Conservation (phyloP, 2,329 filamentous ascomycete genomes). For the Fusarium fracticaudum region DNA sequence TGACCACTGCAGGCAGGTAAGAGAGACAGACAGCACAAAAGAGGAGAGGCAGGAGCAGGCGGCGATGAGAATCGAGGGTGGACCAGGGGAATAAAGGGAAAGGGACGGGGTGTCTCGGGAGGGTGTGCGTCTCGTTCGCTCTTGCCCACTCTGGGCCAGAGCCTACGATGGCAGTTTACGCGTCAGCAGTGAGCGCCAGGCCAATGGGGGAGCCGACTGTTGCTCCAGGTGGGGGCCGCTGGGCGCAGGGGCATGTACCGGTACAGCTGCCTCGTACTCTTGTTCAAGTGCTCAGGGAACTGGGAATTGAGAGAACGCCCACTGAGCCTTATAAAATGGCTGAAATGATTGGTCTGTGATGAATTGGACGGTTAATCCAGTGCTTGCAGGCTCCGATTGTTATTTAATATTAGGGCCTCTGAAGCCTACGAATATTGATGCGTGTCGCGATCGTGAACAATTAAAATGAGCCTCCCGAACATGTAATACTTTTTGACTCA, state of each 20-base stretch:
- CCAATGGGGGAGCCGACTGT: slow-evolving; percentile 43
- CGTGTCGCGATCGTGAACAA: slow-evolving; percentile 7
- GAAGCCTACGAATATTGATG: slow-evolving; percentile 24
- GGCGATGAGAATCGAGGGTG: slow-evolving; percentile 44
- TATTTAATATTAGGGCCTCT: slow-evolving; percentile 19
- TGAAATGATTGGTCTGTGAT: not conserved
- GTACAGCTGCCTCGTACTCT: slow-evolving; percentile 37
- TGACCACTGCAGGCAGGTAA: slow-evolving; percentile 24
- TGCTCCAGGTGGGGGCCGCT: slow-evolving; percentile 35
- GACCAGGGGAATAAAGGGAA: slow-evolving; percentile 49
- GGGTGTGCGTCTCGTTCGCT: slow-evolving; percentile 44
- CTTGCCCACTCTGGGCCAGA: slow-evolving; percentile 41
- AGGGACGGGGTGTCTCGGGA: slow-evolving; percentile 47
- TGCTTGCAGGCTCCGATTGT: not conserved
- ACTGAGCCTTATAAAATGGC: slow-evolving; percentile 2
- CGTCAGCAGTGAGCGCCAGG: slow-evolving; percentile 47
- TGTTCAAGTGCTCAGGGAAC: slow-evolving; percentile 4
- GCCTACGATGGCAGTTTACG: slow-evolving; percentile 50
- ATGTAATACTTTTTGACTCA: not conserved
- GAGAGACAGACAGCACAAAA: slow-evolving; percentile 23
- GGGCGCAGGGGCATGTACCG: slow-evolving; percentile 42
- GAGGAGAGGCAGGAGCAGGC: slow-evolving; percentile 37
- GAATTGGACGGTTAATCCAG: not conserved
- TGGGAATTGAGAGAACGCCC: slow-evolving; percentile 12
- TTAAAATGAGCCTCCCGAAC: slow-evolving; percentile 2